Evolutionary conservation across 73 alveolate genomes (phyloP).

Genomic region (Durusdinium trenchii): DNA sequence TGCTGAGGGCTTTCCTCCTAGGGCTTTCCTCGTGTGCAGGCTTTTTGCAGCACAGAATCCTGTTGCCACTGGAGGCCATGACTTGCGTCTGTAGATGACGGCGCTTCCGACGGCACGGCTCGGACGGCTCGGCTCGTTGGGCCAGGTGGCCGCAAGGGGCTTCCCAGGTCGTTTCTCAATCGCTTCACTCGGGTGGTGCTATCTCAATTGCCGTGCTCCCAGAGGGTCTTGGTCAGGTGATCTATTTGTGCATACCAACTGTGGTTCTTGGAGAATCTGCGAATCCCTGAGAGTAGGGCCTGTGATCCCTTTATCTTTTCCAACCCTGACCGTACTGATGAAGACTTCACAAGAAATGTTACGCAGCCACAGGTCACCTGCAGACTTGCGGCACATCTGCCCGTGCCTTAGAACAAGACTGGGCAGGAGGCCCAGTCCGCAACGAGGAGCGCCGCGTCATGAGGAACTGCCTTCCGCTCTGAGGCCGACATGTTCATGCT

Average conservation of each 20-base stretch:
- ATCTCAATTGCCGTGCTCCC: conserved; percentile 97
- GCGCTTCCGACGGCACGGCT: no score
- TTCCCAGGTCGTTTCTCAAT: conserved; percentile 99
- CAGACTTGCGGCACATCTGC: conserved; percentile 87
- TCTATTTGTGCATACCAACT: no score
- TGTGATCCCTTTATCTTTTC: no score
- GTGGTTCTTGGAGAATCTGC: no score
- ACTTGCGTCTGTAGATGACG: not conserved
- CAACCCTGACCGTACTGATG: conserved; percentile 94
- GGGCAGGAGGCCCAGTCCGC: no score
- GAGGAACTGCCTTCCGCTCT: not conserved
- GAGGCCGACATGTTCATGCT: conserved; percentile 90
- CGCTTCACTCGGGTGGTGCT: conserved; percentile 99
- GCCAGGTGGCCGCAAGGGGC: conserved; percentile 98
- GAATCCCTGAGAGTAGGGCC: no score
- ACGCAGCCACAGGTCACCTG: conserved; percentile 60
- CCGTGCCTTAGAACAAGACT: not conserved
- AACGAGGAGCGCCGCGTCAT: not conserved
- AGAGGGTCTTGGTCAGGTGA: no score
- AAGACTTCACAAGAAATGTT: not conserved
- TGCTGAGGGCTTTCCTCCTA: not conserved
- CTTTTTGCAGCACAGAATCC: conserved; percentile 99
- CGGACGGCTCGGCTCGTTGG: not conserved
- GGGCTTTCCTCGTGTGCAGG: not conserved
- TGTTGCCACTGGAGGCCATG: conserved; percentile 98